Evolutionary conservation across 1,284 basidiomycete species (phyloP), one percentile per base, ranked within the genome.

Genomic region (Phylloporus gajari): DNA sequence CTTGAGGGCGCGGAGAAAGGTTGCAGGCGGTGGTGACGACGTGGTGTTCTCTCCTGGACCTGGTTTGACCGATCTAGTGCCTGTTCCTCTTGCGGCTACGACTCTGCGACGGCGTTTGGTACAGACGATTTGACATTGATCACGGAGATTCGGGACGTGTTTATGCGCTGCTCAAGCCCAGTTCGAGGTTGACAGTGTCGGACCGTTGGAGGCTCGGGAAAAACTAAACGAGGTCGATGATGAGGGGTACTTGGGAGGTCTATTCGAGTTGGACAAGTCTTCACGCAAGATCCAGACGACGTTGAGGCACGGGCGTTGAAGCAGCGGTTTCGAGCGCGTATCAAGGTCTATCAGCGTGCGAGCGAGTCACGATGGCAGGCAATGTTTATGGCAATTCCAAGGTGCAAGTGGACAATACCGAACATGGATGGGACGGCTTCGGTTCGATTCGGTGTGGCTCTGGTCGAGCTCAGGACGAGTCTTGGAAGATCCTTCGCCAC

Each of bases 1-100:
- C 27, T 61, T 70, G 51, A 74, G 75, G 77, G 73, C 71, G 66
- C 76, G 48, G 73, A 72, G 69, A 65, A 62, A 59, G 68, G 68
- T 68, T 27, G 59, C 40, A 2, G 67, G 76, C 60, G 30, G 65
- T 74, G 78, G 68, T 73, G 70, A 68, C 30, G 4, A 59, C 11
- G 13, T 8, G 51, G n/a, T 59, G 62, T 75, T 65, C 51, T 63
- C 40, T 0, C 56, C 42, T 11, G 21, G 35, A 58, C 48, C 65
- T 64, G 15, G 38, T 69, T 75, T 48, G 56, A 63, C 17, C 5
- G 59, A 64, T 72, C 63, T 35, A 64, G 69, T 53, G 9, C 30
- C 23, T 64, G 8, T 7, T 6, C 44, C 12, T 27, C 21, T 19
- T 65, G 72, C 32, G 68, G 65, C 53, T 53, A 46, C 21, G 51